Conservation (phyloP, 2,329 filamentous ascomycete genomes). For the Pseudogymnoascus sp. region DNA sequence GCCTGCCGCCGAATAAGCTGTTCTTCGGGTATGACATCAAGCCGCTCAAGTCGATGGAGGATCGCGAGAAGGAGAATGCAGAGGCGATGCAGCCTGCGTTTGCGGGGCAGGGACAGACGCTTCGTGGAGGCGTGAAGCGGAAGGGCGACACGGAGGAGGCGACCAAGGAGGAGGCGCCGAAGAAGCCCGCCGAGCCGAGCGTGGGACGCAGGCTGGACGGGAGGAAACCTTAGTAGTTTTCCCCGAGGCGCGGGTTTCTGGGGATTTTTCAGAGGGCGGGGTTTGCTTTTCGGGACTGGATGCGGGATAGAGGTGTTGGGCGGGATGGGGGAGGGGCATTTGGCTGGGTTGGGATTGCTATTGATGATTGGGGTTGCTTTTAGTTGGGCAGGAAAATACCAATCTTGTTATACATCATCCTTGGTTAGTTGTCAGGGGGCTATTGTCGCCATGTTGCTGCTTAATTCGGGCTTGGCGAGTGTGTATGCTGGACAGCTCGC, state of each 20-base stretch:
- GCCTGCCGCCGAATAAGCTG: slow-evolving; percentile 78
- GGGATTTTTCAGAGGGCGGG: background rate
- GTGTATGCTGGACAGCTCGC: background rate
- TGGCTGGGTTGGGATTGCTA: background rate
- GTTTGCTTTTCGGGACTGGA: background rate
- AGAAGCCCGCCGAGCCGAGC: slow-evolving; percentile 1
- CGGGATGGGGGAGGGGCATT: background rate
- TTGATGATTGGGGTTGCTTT: background rate
- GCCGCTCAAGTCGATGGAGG: slow-evolving; percentile 71
- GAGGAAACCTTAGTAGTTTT: slow-evolving; percentile 9
- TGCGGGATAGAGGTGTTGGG: background rate
- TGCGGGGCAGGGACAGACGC: slow-evolving; percentile 73
- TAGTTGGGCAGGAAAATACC: background rate
- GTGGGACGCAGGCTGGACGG: slow-evolving; percentile 12
- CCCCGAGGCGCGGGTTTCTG: background rate
- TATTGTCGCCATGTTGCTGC: background rate
- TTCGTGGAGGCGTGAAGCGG: slow-evolving; percentile 62
- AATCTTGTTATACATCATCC: background rate
- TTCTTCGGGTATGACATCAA: slow-evolving; percentile 96
- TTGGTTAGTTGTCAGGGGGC: background rate
- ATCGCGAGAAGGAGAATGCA: slow-evolving; percentile 58
- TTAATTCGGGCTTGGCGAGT: background rate
- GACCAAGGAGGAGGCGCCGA: slow-evolving; percentile 6
- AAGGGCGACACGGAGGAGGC: slow-evolving; percentile 35
- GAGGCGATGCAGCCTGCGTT: slow-evolving; percentile 66